Evolutionary conservation across 2,329 filamentous ascomycete species (phyloP).

Genomic region (Hirsutella minnesotensis): DNA sequence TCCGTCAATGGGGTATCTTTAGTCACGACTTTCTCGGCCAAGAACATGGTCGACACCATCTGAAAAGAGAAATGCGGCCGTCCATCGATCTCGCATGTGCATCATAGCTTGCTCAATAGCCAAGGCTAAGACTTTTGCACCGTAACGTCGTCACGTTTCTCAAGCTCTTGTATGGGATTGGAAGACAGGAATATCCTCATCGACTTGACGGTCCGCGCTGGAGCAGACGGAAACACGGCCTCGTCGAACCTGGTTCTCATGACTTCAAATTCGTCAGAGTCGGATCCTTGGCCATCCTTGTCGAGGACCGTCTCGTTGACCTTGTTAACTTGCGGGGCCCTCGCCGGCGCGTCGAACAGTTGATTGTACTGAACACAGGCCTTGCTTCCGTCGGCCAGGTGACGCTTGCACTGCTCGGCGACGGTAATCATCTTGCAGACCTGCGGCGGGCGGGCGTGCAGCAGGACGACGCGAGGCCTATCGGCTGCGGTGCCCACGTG

Average conservation of each 20-base stretch:
- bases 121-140: slow-evolving; percentile 24
- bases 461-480: slow-evolving; percentile 25
- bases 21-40: too few species aligned
- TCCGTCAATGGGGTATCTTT: background rate
- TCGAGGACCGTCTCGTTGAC: slow-evolving; percentile 32
- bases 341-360: slow-evolving; percentile 34
- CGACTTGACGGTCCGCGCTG: slow-evolving; percentile 34
- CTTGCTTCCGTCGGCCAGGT: slow-evolving; percentile 34
- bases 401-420: slow-evolving; percentile 51
- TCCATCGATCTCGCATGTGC: too few species aligned
- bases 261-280: slow-evolving; percentile 41
- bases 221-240: slow-evolving; percentile 34
- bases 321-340: slow-evolving; percentile 16
- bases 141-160: slow-evolving; percentile 29
- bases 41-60: too few species aligned
- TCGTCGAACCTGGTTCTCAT: slow-evolving; percentile 45
- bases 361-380: slow-evolving; percentile 47
- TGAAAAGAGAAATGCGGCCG: background rate
- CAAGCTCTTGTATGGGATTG: slow-evolving; percentile 42
- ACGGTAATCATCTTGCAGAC: slow-evolving; percentile 57
- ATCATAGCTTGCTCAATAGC: background rate
- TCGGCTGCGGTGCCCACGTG: slow-evolving; percentile 23
- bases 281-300: slow-evolving; percentile 11
- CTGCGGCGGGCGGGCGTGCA: slow-evolving; percentile 38
- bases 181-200: slow-evolving; percentile 50